These are phyloP conservation scores for Cryptosporidium muris DNA, from an alignment of 169 alveolate genomes.

Conservation along the genomic window DNA sequence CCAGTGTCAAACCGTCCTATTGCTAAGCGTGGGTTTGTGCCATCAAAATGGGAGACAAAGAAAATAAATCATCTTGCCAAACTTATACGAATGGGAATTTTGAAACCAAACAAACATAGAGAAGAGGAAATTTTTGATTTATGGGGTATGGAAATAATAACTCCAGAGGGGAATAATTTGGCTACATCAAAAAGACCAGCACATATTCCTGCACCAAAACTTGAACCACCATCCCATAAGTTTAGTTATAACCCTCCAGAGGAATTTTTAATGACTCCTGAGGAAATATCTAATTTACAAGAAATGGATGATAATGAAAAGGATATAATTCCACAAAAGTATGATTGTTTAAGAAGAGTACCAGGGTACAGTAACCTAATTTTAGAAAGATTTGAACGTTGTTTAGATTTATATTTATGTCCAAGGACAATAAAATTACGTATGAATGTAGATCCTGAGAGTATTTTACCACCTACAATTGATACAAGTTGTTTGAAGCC, in stretches of 20 bases:
- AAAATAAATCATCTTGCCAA: slow-evolving; percentile 82
- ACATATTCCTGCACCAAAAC: slow-evolving; percentile 91
- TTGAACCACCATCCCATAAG: slow-evolving; percentile 90
- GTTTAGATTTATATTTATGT: slow-evolving; percentile 91
- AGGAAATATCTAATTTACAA: slow-evolving; percentile 52
- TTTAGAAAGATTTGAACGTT: slow-evolving; percentile 89
- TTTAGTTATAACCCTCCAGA: slow-evolving; percentile 94
- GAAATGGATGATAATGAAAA: slow-evolving; percentile 19
- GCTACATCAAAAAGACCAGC: slow-evolving; percentile 77
- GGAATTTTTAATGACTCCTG: slow-evolving; percentile 87
- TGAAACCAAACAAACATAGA: slow-evolving; percentile 38
- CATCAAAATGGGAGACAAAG: slow-evolving; percentile 89
- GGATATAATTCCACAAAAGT: slow-evolving; percentile 84
- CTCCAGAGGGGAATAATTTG: background rate
- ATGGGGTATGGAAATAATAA: slow-evolving; percentile 79
- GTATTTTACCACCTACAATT: slow-evolving; percentile 87
- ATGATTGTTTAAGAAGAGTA: slow-evolving; percentile 89
- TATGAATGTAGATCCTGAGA: slow-evolving; percentile 85
- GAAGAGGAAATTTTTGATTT: slow-evolving; percentile 80
- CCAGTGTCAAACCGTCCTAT: slow-evolving; percentile 83
- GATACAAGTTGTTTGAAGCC: slow-evolving; percentile 87
- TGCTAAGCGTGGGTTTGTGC: slow-evolving; percentile 87
- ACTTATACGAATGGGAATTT: slow-evolving; percentile 74
- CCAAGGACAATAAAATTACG: slow-evolving; percentile 90
- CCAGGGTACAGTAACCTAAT: slow-evolving; percentile 88